Percentiles rank a stretch among this genome's conserved stretches.
Evolutionary conservation across 331 rosid genomes (phyloP).

Genomic region (Malus hybrid): DNA sequence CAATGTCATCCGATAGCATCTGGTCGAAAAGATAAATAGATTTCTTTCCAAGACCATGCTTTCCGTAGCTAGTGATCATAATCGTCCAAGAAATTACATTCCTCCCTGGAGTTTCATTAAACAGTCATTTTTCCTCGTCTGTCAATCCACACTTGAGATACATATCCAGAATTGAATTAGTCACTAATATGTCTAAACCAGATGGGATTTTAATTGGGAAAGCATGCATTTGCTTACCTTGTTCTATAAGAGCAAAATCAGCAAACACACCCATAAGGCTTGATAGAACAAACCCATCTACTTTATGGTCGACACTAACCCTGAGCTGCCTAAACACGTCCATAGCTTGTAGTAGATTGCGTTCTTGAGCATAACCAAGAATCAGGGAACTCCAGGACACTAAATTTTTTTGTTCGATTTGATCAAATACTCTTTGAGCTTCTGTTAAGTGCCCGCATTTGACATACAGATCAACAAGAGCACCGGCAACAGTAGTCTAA

Average conservation of each 20-base stretch:
- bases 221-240: constrained; percentile 67
- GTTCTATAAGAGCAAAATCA: constrained; percentile 50
- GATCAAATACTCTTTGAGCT: constrained; percentile 50
- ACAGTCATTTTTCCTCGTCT: constrained; percentile 37
- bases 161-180: constrained; percentile 60
- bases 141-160: constrained; percentile 59
- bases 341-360: constrained; percentile 43
- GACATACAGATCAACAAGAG: constrained; percentile 55
- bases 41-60: constrained; percentile 49
- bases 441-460: constrained; percentile 30
- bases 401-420: constrained; percentile 36
- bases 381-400: constrained; percentile 51
- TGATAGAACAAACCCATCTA: constrained; percentile 54
- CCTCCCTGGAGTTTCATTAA: constrained; percentile 28
- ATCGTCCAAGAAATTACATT: constrained; percentile 62
- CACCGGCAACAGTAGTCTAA: constrained; percentile 34
- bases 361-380: constrained; percentile 56
- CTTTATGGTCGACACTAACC: constrained; percentile 22
- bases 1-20: constrained; percentile 32
- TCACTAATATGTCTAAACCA: constrained; percentile 45
- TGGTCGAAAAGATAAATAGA: constrained; percentile 37
- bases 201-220: constrained; percentile 42
- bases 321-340: constrained; percentile 47
- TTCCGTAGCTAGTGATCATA: constrained; percentile 69
- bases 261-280: constrained; percentile 54